Conservation (phyloP, 2,329 filamentous ascomycete genomes). For the Cryphonectria carpinicola region DNA sequence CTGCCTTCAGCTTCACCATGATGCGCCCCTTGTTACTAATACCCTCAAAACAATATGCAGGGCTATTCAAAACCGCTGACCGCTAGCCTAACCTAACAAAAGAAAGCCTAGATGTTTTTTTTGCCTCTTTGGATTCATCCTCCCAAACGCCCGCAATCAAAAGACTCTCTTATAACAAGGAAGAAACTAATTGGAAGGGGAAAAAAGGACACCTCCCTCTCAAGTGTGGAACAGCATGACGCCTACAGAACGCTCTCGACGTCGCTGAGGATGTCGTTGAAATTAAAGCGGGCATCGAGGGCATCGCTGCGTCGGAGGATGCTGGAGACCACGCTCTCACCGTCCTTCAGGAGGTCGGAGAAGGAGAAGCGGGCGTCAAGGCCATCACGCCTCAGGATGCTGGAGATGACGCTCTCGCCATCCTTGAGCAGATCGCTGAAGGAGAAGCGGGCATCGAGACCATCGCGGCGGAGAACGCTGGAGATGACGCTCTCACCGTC, state of each 20-base stretch:
- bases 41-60: neutral
- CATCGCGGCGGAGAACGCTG: constrained; percentile 6
- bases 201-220: neutral
- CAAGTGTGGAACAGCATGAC: neutral
- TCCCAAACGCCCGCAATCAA: neutral
- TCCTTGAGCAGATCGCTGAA: constrained; percentile 5
- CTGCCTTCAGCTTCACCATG: neutral
- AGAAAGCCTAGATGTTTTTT: neutral
- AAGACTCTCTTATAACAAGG: neutral
- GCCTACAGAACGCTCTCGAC: constrained; percentile 4
- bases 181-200: neutral
- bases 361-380: constrained; percentile 9
- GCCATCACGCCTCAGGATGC: constrained; percentile 1
- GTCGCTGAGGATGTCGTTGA: constrained; percentile 7
- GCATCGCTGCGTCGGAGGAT: constrained; percentile 4
- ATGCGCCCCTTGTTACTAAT: neutral
- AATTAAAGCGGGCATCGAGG: constrained; percentile 5
- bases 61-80: neutral
- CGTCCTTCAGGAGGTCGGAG: constrained; percentile 5
- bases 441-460: constrained; percentile 3
- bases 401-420: constrained; percentile 1
- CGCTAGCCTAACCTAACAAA: neutral
- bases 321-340: neutral
- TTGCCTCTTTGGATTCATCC: neutral
- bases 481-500: constrained; percentile 1